Base-by-base conservation (phyloP, 371 early-diverging fungal genomes). In the Conidiobolus incongruus region DNA sequence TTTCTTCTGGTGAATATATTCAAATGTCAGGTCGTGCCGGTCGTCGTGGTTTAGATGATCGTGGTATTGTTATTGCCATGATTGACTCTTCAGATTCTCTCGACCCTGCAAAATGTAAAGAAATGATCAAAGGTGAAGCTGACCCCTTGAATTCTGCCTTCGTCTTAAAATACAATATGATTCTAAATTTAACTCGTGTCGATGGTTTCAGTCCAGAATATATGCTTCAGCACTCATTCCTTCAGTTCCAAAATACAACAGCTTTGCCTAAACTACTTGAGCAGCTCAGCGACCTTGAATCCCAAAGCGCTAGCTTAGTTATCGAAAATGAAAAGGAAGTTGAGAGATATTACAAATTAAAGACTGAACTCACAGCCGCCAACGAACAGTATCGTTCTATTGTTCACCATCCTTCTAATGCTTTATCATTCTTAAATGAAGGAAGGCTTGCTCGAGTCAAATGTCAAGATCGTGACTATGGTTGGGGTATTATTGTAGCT, bases 21-120 rank as follows among this genome's bases (percentile, higher is more conserved):
- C 99, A 99, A 62, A 95, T 95, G 96, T 80, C 81, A 52, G 96
- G 96, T 45, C 88, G 96, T 59, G 96, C 96, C 13, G 96, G 96
- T 52, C 77, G 96, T 47, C 78, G 96, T 66, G 94, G 96, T 47
- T 68, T 96, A 32, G 99, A 99, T 72, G 89, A 83, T 42, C 83
- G 91, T 56, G 99, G 99, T 49, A 81, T 97, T 20, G 98, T 97
- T 21, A 89, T 99, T 40, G 64, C 94, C 62, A 92, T 97, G 82
- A 62, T 98, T 47, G 87, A 84, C 54, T n/a, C n/a, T n/a, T n/a
- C n/a, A n/a, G 88, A 92, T 53, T 88, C 89, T 63, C 84, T 94
- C 79, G 94, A 93, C 49, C 90, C 95, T 5, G 72, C 68, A 0
- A 77, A 85, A 0, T 86, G 90, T 35, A 92, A 91, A 60, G 64